Evolutionary conservation across 2,329 filamentous ascomycete species (phyloP).

Genomic region (Hawksworthiomyces lignivorus): DNA sequence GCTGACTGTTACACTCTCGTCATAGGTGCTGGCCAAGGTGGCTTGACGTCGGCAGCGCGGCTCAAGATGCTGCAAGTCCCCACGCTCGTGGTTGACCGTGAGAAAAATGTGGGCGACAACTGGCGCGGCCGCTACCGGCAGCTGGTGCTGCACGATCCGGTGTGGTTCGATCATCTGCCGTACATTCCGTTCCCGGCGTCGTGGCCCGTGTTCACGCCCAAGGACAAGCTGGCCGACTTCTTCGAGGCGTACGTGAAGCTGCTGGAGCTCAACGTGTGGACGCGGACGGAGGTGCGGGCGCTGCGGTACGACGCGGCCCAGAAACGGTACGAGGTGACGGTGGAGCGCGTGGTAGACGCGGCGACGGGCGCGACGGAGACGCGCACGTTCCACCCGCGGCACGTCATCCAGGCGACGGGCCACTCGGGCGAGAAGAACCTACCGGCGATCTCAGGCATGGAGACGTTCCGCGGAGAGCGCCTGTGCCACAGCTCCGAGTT

Average conservation of each 20-base stretch:
- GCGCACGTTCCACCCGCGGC: conserved; percentile 51
- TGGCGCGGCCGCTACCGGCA: conserved; percentile 57
- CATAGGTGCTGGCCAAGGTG: conserved; percentile 52
- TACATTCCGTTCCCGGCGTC: conserved; percentile 56
- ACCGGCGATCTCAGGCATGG: conserved; percentile 48
- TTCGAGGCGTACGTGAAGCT: conserved; percentile 57
- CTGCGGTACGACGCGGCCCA: conserved; percentile 42
- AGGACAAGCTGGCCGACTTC: conserved; percentile 63
- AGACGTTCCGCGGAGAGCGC: conserved; percentile 42
- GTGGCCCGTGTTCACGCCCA: conserved; percentile 65
- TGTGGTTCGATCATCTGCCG: conserved; percentile 54
- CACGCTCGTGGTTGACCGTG: conserved; percentile 50
- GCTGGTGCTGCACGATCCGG: conserved; percentile 60
- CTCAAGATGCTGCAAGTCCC: conserved; percentile 51
- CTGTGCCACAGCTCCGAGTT: conserved; percentile 50
- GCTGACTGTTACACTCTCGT: too few species aligned
- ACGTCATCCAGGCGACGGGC: conserved; percentile 60
- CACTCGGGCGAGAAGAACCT: conserved; percentile 59
- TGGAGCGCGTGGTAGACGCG: conserved; percentile 39
- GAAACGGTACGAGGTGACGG: conserved; percentile 46
- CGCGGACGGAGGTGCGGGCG: conserved; percentile 38
- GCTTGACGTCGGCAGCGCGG: conserved; percentile 49
- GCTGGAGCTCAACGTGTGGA: conserved; percentile 65
- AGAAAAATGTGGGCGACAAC: conserved; percentile 53
- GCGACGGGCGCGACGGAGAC: conserved; percentile 37